Conservation (phyloP, 2,329 filamentous ascomycete species). For the Phialophora chinensis region DNA sequence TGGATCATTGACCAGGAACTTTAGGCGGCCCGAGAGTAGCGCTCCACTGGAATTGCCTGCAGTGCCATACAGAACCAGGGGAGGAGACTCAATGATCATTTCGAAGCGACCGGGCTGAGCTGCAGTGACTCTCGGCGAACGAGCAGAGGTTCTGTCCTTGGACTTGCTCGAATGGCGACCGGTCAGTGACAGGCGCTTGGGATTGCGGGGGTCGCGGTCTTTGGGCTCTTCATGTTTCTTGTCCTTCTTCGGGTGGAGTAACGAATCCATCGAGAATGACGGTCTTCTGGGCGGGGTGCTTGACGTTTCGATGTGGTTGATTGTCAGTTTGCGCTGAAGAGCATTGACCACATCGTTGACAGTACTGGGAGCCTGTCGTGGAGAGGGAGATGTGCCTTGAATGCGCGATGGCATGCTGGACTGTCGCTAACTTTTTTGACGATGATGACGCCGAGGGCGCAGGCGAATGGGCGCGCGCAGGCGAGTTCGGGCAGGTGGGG, state of each 20-base stretch:
- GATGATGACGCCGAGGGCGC: neutral
- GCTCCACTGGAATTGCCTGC: constrained; percentile 79
- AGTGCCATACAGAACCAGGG: constrained; percentile 80
- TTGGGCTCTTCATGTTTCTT: constrained; percentile 43
- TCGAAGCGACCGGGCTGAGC: constrained; percentile 59
- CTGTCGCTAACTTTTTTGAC: neutral
- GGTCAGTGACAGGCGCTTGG: constrained; percentile 49
- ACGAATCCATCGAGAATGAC: constrained; percentile 51
- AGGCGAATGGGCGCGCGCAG: neutral
- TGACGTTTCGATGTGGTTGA: constrained; percentile 30
- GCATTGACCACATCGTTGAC: constrained; percentile 39
- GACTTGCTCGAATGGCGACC: constrained; percentile 34
- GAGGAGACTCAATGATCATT: constrained; percentile 80
- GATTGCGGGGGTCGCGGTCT: constrained; percentile 46
- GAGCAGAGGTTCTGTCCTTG: constrained; percentile 31
- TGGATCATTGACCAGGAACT: constrained; percentile 71
- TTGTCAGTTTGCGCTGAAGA: constrained; percentile 36
- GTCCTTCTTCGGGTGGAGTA: constrained; percentile 46
- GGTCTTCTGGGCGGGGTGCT: constrained; percentile 42
- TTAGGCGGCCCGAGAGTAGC: constrained; percentile 81
- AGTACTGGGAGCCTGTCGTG: constrained; percentile 29
- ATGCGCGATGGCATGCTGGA: constrained; percentile 32
- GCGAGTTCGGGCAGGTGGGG: neutral
- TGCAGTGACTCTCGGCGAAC: constrained; percentile 39
- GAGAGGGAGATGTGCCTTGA: constrained; percentile 30